Base-by-base conservation (phyloP, 2,329 filamentous ascomycete genomes). In the Talaromyces sp. region DNA sequence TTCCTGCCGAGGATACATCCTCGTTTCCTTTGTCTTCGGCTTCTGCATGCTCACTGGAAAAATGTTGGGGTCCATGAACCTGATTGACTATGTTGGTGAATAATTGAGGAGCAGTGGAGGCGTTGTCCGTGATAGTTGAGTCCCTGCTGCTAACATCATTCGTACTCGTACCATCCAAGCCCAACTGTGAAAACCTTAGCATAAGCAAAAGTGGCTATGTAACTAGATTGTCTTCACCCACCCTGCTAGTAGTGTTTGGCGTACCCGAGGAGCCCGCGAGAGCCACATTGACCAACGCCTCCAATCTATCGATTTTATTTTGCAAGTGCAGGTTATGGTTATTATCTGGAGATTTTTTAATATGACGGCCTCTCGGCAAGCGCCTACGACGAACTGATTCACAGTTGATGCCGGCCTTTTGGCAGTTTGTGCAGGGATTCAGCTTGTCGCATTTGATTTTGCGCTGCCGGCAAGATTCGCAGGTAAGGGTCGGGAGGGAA, bases 391-490 rank as follows among this genome's bases (percentile, higher is more conserved):
- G 57, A 3, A 67, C 55, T 2, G 64, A 58, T 4, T 65, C 53
- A 58, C 64, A 66, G 9, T 60, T 50, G 3, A 63, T 56, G 13
- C 64, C 64, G 8, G 56, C 46, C 14, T 55, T 52, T 21, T 54
- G 52, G 38, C 65, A 67, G 26, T 64, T 65, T n/a, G 61, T 65
- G 53, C 64, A 67, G 5, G 65, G 66, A 35, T 60, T 60, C 31
- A 64, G 57, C 50, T 63, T 65, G 55, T 67, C 66, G 53, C 64
- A 66, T 53, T 65, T 66, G 43, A 65, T 46, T 49, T 67, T 67
- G 51, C 66, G 64, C n/a, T 63, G 56, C 38, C 59, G 63, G 29
- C 65, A 66, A 13, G 61, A 57, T 38, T 64, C 63, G 50, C 63
- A 66, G 52, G 63, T 67, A 32, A 66, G 64, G 14, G 26, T 58